These are phyloP conservation scores for Orychophragmus violaceus DNA, from an alignment of 345 rosid genomes.

Conservation along the genomic window DNA sequence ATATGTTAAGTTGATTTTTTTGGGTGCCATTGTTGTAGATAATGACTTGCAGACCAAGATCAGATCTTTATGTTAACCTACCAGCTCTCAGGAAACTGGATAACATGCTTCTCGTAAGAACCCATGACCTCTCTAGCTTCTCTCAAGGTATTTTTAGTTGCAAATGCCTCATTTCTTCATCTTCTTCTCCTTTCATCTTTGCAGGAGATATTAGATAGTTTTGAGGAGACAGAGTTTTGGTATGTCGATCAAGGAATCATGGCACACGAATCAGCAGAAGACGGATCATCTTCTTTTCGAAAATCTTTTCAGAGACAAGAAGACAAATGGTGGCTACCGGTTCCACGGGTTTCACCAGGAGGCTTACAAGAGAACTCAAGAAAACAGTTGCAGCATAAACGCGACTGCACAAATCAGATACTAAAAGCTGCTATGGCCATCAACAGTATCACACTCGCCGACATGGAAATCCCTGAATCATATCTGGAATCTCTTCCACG, in stretches of 20 bases:
- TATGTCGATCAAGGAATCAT: slow-evolving; percentile 90
- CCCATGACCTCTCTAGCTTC: background rate
- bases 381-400: slow-evolving; percentile 82
- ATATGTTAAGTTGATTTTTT: background rate
- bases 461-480: slow-evolving; percentile 88
- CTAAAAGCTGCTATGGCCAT: slow-evolving; percentile 98
- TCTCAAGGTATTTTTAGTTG: background rate
- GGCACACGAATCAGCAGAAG: slow-evolving; percentile 62
- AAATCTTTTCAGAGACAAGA: slow-evolving; percentile 84
- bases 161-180: background rate
- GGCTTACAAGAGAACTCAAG: slow-evolving; percentile 74
- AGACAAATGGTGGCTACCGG: slow-evolving; percentile 99
- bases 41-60: slow-evolving; percentile 91
- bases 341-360: slow-evolving; percentile 76
- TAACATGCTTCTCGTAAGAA: slow-evolving; percentile 91
- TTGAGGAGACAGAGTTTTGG: slow-evolving; percentile 80
- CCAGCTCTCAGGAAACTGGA: slow-evolving; percentile 92
- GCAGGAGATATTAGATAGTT: slow-evolving; percentile 90
- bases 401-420: slow-evolving; percentile 95
- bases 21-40: slow-evolving; percentile 45
- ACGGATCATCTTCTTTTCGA: slow-evolving; percentile 67
- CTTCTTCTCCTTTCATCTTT: background rate
- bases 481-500: slow-evolving; percentile 84
- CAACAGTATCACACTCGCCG: slow-evolving; percentile 68
- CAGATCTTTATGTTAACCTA: slow-evolving; percentile 84